A percentile compares a stretch with the other conserved stretches of the same genome.
Conservation (phyloP, 345 rosid species). For the Cochlearia excelsa region DNA sequence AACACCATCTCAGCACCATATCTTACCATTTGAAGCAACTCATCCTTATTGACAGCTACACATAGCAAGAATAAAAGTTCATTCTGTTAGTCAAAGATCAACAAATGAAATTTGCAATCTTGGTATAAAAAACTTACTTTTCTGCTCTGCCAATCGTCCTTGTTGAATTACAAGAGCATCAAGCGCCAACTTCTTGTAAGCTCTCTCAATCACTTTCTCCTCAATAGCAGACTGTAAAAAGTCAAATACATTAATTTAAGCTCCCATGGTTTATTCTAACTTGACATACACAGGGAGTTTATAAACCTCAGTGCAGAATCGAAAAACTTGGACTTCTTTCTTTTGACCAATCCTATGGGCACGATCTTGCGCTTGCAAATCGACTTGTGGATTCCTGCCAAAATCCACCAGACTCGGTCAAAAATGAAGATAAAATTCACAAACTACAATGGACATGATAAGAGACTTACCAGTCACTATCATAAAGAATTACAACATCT, state of each 20-base stretch:
- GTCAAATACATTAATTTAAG: conserved; percentile 11
- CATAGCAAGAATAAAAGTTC: not conserved
- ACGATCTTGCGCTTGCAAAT: conserved; percentile 98
- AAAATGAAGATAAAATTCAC: conserved; percentile 10
- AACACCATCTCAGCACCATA: conserved; percentile 99
- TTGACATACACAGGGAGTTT: conserved; percentile 10
- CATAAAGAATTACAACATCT: conserved; percentile 98
- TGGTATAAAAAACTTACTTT: conserved; percentile 47
- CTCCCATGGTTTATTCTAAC: not conserved
- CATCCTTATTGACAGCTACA: conserved; percentile 98
- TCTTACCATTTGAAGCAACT: conserved; percentile 98
- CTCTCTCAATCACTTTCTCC: conserved; percentile 99
- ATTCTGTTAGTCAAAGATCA: not conserved
- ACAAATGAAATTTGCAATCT: not conserved
- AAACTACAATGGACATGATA: conserved; percentile 10
- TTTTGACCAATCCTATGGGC: conserved; percentile 99
- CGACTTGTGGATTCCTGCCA: conserved; percentile 98
- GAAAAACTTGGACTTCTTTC: conserved; percentile 99
- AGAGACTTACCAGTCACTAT: conserved; percentile 84
- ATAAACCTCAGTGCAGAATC: conserved; percentile 94
- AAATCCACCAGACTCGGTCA: conserved; percentile 30
- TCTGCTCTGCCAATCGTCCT: conserved; percentile 96
- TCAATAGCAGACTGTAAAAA: conserved; percentile 87
- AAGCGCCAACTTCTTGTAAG: conserved; percentile 95
- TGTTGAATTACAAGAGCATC: conserved; percentile 99